phyloP scores from a whole-genome alignment of 106 monocot genomes.

The Dendrobium nobile region DNA sequence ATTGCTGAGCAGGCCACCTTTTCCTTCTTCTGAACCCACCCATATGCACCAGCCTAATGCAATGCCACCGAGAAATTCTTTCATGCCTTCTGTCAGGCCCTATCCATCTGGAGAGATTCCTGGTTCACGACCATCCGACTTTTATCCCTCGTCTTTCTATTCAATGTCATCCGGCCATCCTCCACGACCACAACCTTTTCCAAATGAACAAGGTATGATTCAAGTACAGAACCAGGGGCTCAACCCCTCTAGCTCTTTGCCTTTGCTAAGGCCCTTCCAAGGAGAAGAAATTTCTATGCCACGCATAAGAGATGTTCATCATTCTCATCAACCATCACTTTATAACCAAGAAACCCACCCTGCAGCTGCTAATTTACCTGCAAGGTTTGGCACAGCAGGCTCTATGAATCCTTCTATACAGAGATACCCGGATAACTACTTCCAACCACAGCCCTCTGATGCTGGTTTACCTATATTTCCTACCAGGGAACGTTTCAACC shows the following conservation, averaged over 20 bases:
- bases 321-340: constrained; percentile 23
- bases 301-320: constrained; percentile 13
- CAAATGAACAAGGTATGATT: constrained; percentile 1
- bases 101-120: constrained; percentile 13
- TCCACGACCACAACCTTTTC: constrained; percentile 6
- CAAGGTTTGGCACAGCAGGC: constrained; percentile 15
- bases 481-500: constrained; percentile 53
- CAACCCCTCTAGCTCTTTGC: constrained; percentile 7
- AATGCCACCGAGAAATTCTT: constrained; percentile 1
- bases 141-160: constrained; percentile 4
- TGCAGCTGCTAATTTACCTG: constrained; percentile 12
- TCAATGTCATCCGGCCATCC: constrained; percentile 9
- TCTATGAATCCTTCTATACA: constrained; percentile 15
- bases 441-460: constrained; percentile 11
- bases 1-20: constrained; percentile 8
- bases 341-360: constrained; percentile 21
- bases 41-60: constrained; percentile 1
- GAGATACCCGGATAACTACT: constrained; percentile 22
- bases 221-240: constrained; percentile 7
- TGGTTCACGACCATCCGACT: neutral
- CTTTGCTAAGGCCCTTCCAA: constrained; percentile 12
- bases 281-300: constrained; percentile 19
- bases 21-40: constrained; percentile 8
- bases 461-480: constrained; percentile 25
- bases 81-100: constrained; percentile 12